phyloP scores from a whole-genome alignment of 2,329 filamentous ascomycete species.

The Colletotrichum sp. region DNA sequence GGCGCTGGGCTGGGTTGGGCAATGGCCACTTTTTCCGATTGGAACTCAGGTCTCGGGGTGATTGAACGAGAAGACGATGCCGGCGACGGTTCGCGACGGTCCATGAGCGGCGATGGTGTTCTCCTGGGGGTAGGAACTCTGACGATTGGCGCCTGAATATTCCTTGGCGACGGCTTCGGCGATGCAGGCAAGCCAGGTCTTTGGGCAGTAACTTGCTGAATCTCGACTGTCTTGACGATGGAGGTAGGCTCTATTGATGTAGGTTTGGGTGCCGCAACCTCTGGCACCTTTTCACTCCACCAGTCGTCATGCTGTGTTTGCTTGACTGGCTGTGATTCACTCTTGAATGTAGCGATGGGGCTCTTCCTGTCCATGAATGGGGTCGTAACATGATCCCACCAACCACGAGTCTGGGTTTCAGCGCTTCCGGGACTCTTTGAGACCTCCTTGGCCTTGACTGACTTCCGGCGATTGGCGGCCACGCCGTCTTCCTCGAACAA shows the following conservation, averaged over 20 bases:
- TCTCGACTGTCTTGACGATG: background rate
- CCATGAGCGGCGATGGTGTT: slow-evolving; percentile 32
- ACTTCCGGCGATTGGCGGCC: slow-evolving; percentile 41
- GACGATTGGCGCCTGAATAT: slow-evolving; percentile 35
- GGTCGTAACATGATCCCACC: slow-evolving; percentile 80
- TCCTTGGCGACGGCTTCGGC: slow-evolving; percentile 18
- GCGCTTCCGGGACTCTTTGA: slow-evolving; percentile 52
- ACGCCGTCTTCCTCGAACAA: slow-evolving; percentile 73
- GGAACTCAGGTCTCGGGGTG: slow-evolving; percentile 13
- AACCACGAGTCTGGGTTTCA: slow-evolving; percentile 67
- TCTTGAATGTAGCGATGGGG: slow-evolving; percentile 3
- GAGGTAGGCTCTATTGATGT: background rate
- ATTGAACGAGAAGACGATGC: slow-evolving; percentile 31
- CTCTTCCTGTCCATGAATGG: slow-evolving; percentile 61
- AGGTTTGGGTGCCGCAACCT: background rate
- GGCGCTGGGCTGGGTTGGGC: slow-evolving; percentile 19
- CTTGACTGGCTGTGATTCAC: slow-evolving; percentile 27
- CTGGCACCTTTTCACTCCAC: slow-evolving; percentile 35
- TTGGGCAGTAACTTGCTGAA: background rate
- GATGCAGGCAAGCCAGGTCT: slow-evolving; percentile 21
- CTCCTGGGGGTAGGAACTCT: slow-evolving; percentile 39
- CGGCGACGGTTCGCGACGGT: slow-evolving; percentile 20
- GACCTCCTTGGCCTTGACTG: slow-evolving; percentile 40
- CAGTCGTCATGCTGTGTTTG: slow-evolving; percentile 35
- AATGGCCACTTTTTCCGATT: slow-evolving; percentile 8